Conservation (phyloP, 495 filamentous ascomycete genomes). For the Aspergillus nidulans region DNA sequence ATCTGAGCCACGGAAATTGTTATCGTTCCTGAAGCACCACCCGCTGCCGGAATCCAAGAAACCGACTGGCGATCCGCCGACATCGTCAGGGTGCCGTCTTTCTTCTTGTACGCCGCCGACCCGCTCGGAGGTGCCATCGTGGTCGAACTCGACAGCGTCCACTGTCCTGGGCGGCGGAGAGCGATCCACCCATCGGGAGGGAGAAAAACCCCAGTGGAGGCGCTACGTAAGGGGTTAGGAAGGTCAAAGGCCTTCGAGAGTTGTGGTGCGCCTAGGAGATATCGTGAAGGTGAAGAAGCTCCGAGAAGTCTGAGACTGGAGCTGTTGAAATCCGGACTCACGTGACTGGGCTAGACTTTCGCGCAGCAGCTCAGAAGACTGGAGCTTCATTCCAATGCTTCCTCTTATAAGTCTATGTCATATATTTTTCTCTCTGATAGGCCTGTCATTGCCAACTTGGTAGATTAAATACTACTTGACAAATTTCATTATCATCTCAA, state of each 20-base stretch:
- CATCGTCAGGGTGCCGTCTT: conserved; percentile 79
- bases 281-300: conserved; percentile 11
- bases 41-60: conserved; percentile 66
- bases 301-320: neutral
- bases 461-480: neutral
- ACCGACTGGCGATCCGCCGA: conserved; percentile 64
- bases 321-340: neutral
- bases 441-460: neutral
- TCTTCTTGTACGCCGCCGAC: conserved; percentile 87
- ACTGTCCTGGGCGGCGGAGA: conserved; percentile 37
- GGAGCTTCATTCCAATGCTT: neutral
- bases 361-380: neutral
- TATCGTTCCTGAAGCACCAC: conserved; percentile 52
- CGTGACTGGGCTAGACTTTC: conserved; percentile 9
- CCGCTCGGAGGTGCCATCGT: conserved; percentile 60
- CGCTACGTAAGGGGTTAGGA: conserved; percentile 15
- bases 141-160: conserved; percentile 39
- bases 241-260: conserved; percentile 25
- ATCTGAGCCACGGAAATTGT: conserved; percentile 70
- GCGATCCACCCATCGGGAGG: conserved; percentile 43
- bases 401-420: too few species aligned
- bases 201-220: conserved; percentile 22
- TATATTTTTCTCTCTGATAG: neutral
- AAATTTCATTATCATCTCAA: neutral
- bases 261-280: conserved; percentile 8